Conservation (phyloP, 106 monocot species). For the Dioscorea alata region DNA sequence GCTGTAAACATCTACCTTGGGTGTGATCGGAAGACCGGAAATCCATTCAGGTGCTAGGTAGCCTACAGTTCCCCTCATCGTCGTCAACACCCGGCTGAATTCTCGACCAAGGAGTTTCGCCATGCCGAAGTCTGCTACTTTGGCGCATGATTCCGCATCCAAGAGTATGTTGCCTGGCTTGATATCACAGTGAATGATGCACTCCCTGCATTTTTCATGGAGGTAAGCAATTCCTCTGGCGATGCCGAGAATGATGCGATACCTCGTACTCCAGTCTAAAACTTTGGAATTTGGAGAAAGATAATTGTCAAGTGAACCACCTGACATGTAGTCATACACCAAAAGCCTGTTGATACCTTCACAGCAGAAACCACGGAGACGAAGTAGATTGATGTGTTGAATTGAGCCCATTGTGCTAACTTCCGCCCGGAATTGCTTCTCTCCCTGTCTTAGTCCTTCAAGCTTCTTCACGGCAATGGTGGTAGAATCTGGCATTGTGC, state of each 20-base stretch:
- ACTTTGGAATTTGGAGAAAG: constrained; percentile 11
- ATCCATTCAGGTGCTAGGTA: constrained; percentile 74
- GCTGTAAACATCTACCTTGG: constrained; percentile 56
- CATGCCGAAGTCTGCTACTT: constrained; percentile 60
- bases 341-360: constrained; percentile 17
- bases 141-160: constrained; percentile 31
- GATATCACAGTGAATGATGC: constrained; percentile 36
- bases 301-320: constrained; percentile 17
- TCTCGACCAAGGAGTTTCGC: constrained; percentile 56
- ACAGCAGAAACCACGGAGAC: constrained; percentile 18
- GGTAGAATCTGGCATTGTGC: constrained; percentile 19
- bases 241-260: constrained; percentile 17
- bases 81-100: constrained; percentile 50
- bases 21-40: constrained; percentile 38
- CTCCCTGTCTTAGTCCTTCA: constrained; percentile 27
- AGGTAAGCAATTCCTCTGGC: constrained; percentile 33
- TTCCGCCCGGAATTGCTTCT: constrained; percentile 42
- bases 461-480: constrained; percentile 34
- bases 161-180: constrained; percentile 56
- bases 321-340: constrained; percentile 32
- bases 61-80: constrained; percentile 58
- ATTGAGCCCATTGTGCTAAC: constrained; percentile 26
- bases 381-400: constrained; percentile 35
- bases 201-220: constrained; percentile 37
- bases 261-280: constrained; percentile 22